These are phyloP conservation scores for Pseudozyma thailandica DNA, from an alignment of 1,284 basidiomycete genomes.

Conservation along the genomic window DNA sequence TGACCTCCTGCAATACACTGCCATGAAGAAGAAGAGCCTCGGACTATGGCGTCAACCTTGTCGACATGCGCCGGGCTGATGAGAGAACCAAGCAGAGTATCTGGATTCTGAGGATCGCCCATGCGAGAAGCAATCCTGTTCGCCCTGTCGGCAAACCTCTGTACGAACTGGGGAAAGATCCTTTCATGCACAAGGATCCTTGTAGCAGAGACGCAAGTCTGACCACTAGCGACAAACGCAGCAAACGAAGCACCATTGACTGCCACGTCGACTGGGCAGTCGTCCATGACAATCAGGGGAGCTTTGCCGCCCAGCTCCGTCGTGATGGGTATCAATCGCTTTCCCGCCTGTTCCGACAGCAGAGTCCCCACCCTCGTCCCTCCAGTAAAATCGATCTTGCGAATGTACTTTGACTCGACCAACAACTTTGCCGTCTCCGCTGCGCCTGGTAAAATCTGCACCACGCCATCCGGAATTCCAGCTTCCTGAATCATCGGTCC, in stretches of 20 bases:
- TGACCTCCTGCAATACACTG: slow-evolving; percentile 75
- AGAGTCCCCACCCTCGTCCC: slow-evolving; percentile 78
- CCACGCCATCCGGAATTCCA: slow-evolving; percentile 80
- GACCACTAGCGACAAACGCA: slow-evolving; percentile 83
- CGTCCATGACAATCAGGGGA: slow-evolving; percentile 79
- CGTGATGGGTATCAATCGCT: slow-evolving; percentile 69
- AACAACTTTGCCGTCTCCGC: neutral
- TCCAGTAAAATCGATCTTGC: slow-evolving; percentile 83
- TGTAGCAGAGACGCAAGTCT: slow-evolving; percentile 68
- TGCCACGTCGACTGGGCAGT: slow-evolving; percentile 77
- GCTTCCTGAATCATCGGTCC: slow-evolving; percentile 75
- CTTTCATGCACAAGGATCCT: slow-evolving; percentile 66
- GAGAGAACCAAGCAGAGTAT: slow-evolving; percentile 72
- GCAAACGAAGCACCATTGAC: slow-evolving; percentile 78
- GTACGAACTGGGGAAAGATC: slow-evolving; percentile 77
- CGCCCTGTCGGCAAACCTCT: slow-evolving; percentile 74
- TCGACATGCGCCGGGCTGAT: slow-evolving; percentile 76
- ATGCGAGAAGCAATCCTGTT: slow-evolving; percentile 76
- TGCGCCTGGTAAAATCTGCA: slow-evolving; percentile 73
- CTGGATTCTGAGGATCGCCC: slow-evolving; percentile 78
- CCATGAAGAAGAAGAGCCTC: slow-evolving; percentile 69
- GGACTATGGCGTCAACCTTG: slow-evolving; percentile 75
- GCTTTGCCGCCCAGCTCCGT: slow-evolving; percentile 73
- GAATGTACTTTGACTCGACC: neutral
- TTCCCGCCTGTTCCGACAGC: neutral